Evolutionary conservation across 257 asterid species (phyloP), one percentile per base, ranked within the genome.

Genomic region (Solanum medicagineum): DNA sequence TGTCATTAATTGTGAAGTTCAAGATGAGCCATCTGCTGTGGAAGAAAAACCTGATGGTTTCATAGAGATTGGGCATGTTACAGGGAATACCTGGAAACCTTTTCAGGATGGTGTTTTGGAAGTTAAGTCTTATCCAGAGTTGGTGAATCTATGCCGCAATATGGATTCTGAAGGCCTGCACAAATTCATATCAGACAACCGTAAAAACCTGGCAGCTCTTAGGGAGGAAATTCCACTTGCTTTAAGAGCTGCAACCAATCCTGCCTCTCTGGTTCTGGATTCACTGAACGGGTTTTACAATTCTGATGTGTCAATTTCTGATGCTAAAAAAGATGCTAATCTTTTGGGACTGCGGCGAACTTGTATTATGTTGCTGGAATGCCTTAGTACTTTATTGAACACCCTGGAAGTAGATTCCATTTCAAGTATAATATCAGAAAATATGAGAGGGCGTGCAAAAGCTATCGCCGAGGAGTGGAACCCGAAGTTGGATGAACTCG

Each of bases 331-430:
- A 81, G 99, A 95, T 80, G 87, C 99, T 55, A 93, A 86, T 87
- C 94, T 97, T 71, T 89, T 94, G 53, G 99, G 99, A 84, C 86
- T 95, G 84, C 97, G 99, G 29, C 90, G 99, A 84, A 94, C 98
- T 70, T 97, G 99, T 87, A 97, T 97, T 79, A 94, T 97, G 99
- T 84, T 97, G 91, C 90, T 97, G 97, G 99, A 97, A 88, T 97
- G 99, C 90, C 98, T 97, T 75, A 84, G 97, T 93, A 88, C 88
- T 81, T 92, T 92, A 59, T 84, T 91, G n/a, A 36, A 84, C 71
- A 87, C 88, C 84, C 88, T 90, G 86, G 94, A 90, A 82, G 85
- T 84, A 70, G 89, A 85, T 17, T 89, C 92, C 54, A 66, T 86
- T 85, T 82, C 92, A 81, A 85, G 17, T 70, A 83, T 92, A 51